Conservation (phyloP, 2,329 filamentous ascomycete genomes). For the Ophiocordyceps camponoti-leonardi region DNA sequence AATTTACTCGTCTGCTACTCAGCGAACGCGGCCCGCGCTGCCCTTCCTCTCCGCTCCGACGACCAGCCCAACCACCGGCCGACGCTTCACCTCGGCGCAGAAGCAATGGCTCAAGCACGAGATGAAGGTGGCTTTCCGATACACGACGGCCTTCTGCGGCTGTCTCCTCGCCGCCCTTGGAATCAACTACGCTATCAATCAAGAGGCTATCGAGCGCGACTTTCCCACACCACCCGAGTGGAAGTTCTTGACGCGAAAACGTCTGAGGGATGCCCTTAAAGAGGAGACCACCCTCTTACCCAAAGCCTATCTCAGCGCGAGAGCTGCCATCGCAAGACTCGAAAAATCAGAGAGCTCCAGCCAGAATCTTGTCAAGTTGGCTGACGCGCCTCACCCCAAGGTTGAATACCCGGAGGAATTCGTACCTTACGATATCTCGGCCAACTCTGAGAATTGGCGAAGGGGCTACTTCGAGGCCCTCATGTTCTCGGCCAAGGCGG, state of each 20-base stretch:
- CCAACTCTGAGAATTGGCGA: slow-evolving; percentile 69
- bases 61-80: slow-evolving; percentile 37
- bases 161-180: slow-evolving; percentile 41
- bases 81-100: slow-evolving; percentile 66
- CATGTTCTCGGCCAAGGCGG: slow-evolving; percentile 57
- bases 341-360: slow-evolving; percentile 57
- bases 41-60: slow-evolving; percentile 32
- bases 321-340: slow-evolving; percentile 43
- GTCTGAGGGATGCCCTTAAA: slow-evolving; percentile 46
- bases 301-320: slow-evolving; percentile 41
- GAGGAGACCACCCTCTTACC: slow-evolving; percentile 53
- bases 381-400: slow-evolving; percentile 41
- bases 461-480: slow-evolving; percentile 72
- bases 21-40: slow-evolving; percentile 15
- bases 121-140: slow-evolving; percentile 51
- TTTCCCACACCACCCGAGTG: slow-evolving; percentile 77
- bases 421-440: slow-evolving; percentile 50
- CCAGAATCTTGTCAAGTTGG: slow-evolving; percentile 38
- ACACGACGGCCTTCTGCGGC: slow-evolving; percentile 47
- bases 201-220: slow-evolving; percentile 57
- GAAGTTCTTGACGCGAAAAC: slow-evolving; percentile 51
- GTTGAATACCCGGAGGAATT: slow-evolving; percentile 52
- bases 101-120: slow-evolving; percentile 55
- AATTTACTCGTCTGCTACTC: slow-evolving; percentile 11
- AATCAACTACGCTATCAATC: slow-evolving; percentile 47